A percentile compares a stretch with the other conserved stretches of the same genome.
phyloP scores from a whole-genome alignment of 495 filamentous ascomycete species.

The Sabuloglossum arenarium region DNA sequence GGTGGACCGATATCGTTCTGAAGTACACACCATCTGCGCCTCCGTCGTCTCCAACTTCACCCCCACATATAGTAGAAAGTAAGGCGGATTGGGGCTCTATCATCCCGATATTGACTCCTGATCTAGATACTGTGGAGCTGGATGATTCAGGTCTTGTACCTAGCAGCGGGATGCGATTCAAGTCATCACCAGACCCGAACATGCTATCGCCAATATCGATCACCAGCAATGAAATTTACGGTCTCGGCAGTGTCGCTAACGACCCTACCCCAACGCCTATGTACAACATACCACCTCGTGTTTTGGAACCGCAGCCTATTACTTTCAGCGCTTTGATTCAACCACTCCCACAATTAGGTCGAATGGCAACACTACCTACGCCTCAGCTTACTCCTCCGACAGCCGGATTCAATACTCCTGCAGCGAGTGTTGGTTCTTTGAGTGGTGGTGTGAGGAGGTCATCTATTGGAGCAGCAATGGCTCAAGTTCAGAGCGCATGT shows the following conservation, averaged over 20 bases:
- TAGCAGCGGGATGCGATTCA: not conserved
- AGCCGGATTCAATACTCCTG: conserved; percentile 64
- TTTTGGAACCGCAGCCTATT: conserved; percentile 35
- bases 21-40: conserved; percentile 53
- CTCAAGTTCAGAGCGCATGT: conserved; percentile 43
- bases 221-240: conserved; percentile 11
- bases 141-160: not conserved
- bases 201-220: conserved; percentile 12
- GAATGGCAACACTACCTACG: conserved; percentile 50
- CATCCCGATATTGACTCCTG: conserved; percentile 58
- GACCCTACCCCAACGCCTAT: conserved; percentile 26
- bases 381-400: conserved; percentile 64
- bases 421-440: conserved; percentile 44
- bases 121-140: conserved; percentile 28
- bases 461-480: conserved; percentile 65
- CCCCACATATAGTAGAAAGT: not conserved
- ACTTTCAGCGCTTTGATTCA: conserved; percentile 17
- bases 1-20: conserved; percentile 80
- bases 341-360: conserved; percentile 29
- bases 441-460: conserved; percentile 29
- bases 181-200: conserved; percentile 6
- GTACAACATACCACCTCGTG: conserved; percentile 25
- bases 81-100: conserved; percentile 45
- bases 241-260: conserved; percentile 15
- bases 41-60: conserved; percentile 18